These are phyloP conservation scores for Rhododendron mucronatum DNA, from an alignment of 148 eudicot species.

Conservation along the genomic window DNA sequence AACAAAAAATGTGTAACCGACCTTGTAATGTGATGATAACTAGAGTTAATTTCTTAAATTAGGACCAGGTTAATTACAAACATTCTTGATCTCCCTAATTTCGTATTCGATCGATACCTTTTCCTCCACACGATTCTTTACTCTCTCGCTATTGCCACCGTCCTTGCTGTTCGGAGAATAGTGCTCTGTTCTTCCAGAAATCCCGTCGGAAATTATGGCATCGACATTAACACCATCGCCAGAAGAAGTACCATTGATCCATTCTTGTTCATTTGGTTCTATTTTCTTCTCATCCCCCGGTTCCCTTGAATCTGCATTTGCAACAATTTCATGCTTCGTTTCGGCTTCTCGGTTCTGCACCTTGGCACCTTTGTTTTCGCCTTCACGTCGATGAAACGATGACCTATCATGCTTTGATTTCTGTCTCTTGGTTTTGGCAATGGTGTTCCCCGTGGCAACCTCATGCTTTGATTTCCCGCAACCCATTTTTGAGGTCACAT, in stretches of 20 bases:
- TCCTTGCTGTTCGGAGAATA: constrained; percentile 3
- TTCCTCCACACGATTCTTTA: neutral
- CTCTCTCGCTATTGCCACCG: neutral
- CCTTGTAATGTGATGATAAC: neutral
- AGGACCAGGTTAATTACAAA: neutral
- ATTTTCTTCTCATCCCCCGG: neutral
- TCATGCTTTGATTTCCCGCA: constrained; percentile 14
- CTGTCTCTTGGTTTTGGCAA: neutral
- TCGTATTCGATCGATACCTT: neutral
- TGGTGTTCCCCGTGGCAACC: neutral
- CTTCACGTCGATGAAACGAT: neutral
- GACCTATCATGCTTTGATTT: neutral
- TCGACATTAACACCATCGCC: neutral
- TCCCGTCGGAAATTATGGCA: neutral
- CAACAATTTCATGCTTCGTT: neutral
- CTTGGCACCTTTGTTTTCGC: neutral
- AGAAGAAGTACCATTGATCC: neutral
- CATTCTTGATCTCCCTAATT: neutral
- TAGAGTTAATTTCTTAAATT: neutral
- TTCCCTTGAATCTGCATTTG: neutral
- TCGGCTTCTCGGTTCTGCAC: neutral
- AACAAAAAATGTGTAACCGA: neutral
- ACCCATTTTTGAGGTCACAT: neutral
- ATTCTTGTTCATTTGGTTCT: neutral
- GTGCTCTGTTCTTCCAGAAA: constrained; percentile 11